Evolutionary conservation across 345 rosid genomes (phyloP).

Genomic region (Salix brachista): DNA sequence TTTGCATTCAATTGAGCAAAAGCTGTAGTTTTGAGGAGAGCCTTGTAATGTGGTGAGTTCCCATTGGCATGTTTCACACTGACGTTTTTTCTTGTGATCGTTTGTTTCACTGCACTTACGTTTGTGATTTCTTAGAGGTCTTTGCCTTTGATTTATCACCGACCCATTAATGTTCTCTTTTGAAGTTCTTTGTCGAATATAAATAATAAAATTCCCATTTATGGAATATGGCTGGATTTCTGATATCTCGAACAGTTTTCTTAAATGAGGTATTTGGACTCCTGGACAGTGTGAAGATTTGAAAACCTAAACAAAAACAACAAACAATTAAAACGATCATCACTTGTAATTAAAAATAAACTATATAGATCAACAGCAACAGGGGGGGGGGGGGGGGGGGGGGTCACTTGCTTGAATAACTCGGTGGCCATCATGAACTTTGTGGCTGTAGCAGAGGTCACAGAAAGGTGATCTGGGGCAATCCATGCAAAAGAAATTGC

Average conservation of each 20-base stretch:
- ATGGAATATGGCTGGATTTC: constrained; percentile 2
- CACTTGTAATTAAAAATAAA: background rate
- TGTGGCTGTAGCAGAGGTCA: background rate
- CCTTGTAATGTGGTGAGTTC: background rate
- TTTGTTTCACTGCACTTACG: background rate
- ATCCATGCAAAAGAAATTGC: constrained; percentile 1
- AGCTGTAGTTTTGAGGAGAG: background rate
- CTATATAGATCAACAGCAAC: too few species aligned
- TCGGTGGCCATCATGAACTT: background rate
- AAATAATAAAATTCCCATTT: background rate
- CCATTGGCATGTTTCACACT: background rate
- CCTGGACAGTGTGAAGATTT: constrained; percentile 7
- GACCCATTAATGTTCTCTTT: background rate
- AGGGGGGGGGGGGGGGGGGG: too few species aligned
- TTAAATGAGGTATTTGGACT: background rate
- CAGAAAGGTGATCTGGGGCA: constrained; percentile 6
- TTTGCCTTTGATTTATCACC: background rate
- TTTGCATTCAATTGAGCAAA: constrained; percentile 1
- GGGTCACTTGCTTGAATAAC: constrained; percentile 3
- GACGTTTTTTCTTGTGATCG: background rate
- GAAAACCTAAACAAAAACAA: background rate
- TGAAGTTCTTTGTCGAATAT: background rate
- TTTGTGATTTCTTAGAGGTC: background rate
- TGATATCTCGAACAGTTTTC: background rate
- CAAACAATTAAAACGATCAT: background rate